A percentile compares a stretch with the other conserved stretches of the same genome.
Evolutionary conservation across 2,329 filamentous ascomycete species (phyloP).

Genomic region (Biscogniauxia mediterranea): DNA sequence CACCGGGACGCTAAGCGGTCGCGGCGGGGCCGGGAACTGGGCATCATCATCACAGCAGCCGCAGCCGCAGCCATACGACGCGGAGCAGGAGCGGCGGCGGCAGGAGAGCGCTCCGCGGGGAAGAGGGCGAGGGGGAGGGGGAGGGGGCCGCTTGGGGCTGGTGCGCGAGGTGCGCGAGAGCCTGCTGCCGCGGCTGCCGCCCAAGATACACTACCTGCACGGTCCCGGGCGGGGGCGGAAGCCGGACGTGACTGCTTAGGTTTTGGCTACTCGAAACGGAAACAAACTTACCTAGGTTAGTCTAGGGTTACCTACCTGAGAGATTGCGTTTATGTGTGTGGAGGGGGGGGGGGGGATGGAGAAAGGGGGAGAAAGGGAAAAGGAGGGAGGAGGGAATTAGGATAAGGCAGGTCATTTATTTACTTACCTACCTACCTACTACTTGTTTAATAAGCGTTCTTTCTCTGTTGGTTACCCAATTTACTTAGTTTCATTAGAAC

Average conservation of each 20-base stretch:
- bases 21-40: conserved; percentile 61
- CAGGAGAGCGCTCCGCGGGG: background rate
- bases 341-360: background rate
- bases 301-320: too few species aligned
- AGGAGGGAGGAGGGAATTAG: too few species aligned
- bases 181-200: background rate
- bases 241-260: background rate
- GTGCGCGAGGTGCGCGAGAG: conserved; percentile 9
- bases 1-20: conserved; percentile 33
- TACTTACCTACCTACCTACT: too few species aligned
- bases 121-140: conserved; percentile 26
- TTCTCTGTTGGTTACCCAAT: too few species aligned
- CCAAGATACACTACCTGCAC: conserved; percentile 1
- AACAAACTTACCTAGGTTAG: too few species aligned
- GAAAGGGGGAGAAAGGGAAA: background rate
- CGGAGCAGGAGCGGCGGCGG: too few species aligned
- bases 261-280: too few species aligned
- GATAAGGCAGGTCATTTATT: too few species aligned
- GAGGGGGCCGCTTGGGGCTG: conserved; percentile 23
- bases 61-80: conserved; percentile 17
- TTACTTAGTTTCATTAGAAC: too few species aligned
- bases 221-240: background rate
- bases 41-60: conserved; percentile 4
- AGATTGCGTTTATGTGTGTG: too few species aligned
- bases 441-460: too few species aligned